These are phyloP conservation scores for Turnera subulata DNA, from an alignment of 345 rosid species.

Conservation along the genomic window DNA sequence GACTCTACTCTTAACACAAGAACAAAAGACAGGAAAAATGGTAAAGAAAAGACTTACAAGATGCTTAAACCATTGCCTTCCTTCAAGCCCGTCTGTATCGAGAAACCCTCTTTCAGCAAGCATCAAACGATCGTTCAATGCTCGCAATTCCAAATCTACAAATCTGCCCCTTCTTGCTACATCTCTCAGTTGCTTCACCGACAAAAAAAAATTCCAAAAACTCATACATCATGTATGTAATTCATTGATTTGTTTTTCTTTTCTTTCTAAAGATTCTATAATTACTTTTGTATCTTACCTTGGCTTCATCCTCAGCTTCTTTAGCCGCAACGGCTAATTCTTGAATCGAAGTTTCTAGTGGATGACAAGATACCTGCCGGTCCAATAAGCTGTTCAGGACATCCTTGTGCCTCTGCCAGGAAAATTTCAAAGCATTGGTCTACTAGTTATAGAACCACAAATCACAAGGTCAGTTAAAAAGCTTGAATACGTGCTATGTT, in stretches of 20 bases:
- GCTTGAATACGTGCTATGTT: no score
- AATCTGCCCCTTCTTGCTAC: conserved; percentile 24
- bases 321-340: conserved; percentile 53
- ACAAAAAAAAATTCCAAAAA: neutral
- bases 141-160: conserved; percentile 40
- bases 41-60: conserved; percentile 46
- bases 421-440: neutral
- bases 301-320: conserved; percentile 52
- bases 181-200: conserved; percentile 47
- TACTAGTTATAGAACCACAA: neutral
- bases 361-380: conserved; percentile 40
- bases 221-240: no score
- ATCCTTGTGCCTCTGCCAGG: conserved; percentile 46
- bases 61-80: conserved; percentile 91
- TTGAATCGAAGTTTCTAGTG: conserved; percentile 54
- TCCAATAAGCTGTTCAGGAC: conserved; percentile 46
- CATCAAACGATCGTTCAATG: conserved; percentile 79
- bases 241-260: no score
- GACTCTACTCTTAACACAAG: no score
- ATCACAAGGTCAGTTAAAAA: neutral
- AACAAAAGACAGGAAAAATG: no score
- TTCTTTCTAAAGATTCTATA: no score
- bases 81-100: conserved; percentile 68
- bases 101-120: conserved; percentile 90
- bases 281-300: conserved; percentile 31